A percentile compares a stretch with the other conserved stretches of the same genome.
Evolutionary conservation across 2,329 filamentous ascomycete species (phyloP).

Genomic region (Madurella fahalii): DNA sequence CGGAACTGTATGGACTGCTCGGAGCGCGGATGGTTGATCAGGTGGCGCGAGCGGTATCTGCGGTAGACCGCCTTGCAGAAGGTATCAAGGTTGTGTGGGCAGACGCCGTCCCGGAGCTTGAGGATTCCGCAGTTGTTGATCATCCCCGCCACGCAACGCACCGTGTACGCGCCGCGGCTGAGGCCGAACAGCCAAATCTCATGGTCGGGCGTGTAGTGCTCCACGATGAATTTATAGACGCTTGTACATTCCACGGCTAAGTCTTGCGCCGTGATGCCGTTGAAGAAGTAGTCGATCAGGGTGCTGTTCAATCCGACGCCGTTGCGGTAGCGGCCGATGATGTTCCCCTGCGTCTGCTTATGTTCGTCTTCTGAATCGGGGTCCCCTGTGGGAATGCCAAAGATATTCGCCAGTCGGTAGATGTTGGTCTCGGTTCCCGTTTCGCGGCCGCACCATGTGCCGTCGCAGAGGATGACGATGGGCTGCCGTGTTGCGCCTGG

Average conservation of each 20-base stretch:
- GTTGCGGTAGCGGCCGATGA: neutral
- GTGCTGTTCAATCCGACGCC: neutral
- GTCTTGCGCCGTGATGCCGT: neutral
- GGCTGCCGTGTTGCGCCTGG: too few species aligned
- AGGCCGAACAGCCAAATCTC: conserved; percentile 30
- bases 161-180: conserved; percentile 27
- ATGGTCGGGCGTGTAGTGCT: conserved; percentile 21
- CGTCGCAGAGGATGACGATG: neutral
- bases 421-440: neutral
- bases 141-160: conserved; percentile 27
- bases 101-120: neutral
- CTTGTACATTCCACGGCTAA: neutral
- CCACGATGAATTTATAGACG: conserved; percentile 17
- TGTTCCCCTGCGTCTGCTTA: too few species aligned
- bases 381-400: neutral
- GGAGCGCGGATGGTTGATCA: neutral
- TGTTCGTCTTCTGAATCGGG: neutral
- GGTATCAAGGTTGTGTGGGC: neutral
- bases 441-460: conserved; percentile 1
- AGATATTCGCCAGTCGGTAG: neutral
- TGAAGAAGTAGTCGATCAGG: neutral
- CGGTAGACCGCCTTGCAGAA: neutral
- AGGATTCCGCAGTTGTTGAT: conserved; percentile 31
- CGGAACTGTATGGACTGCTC: neutral
- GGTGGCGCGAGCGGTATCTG: neutral